Evolutionary conservation across 805 yeast species (phyloP).

Genomic region (Lipomyces anomalus): DNA sequence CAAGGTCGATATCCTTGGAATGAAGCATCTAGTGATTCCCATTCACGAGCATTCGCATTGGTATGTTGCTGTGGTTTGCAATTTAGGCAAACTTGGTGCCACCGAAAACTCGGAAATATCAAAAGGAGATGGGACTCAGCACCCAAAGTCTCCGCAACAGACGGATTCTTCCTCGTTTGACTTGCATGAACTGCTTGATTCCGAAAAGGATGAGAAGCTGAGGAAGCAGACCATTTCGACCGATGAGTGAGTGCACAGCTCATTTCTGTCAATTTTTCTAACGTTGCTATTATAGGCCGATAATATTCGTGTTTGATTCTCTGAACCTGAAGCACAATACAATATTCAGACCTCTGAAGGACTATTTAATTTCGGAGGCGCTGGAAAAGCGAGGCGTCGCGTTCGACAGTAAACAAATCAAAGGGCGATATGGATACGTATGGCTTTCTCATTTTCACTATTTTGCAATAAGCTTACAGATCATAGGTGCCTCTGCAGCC

Average conservation of each 20-base stretch:
- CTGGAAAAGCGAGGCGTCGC: slow-evolving; percentile 51
- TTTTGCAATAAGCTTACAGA: too few species aligned
- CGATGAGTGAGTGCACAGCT: background rate
- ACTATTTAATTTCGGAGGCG: slow-evolving; percentile 63
- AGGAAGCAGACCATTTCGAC: background rate
- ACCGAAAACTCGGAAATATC: background rate
- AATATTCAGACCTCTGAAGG: slow-evolving; percentile 48
- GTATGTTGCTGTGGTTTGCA: slow-evolving; percentile 72
- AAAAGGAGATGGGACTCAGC: too few species aligned
- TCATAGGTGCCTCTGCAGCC: slow-evolving; percentile 80
- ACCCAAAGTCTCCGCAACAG: too few species aligned
- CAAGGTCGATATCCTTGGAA: slow-evolving; percentile 56
- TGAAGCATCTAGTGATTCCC: slow-evolving; percentile 65
- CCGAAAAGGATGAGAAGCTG: background rate
- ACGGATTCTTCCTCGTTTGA: background rate
- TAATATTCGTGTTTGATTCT: slow-evolving; percentile 69
- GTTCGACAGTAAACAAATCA: slow-evolving; percentile 44
- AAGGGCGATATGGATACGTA: slow-evolving; percentile 43
- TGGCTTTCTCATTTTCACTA: too few species aligned
- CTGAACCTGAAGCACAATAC: slow-evolving; percentile 49
- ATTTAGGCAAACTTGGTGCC: slow-evolving; percentile 33
- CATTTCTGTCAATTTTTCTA: background rate
- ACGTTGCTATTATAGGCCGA: slow-evolving; percentile 26
- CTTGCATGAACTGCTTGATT: background rate
- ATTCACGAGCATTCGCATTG: slow-evolving; percentile 78